These are phyloP conservation scores for Kitagawia praeruptora DNA, from an alignment of 129 eudicot genomes.

Conservation along the genomic window DNA sequence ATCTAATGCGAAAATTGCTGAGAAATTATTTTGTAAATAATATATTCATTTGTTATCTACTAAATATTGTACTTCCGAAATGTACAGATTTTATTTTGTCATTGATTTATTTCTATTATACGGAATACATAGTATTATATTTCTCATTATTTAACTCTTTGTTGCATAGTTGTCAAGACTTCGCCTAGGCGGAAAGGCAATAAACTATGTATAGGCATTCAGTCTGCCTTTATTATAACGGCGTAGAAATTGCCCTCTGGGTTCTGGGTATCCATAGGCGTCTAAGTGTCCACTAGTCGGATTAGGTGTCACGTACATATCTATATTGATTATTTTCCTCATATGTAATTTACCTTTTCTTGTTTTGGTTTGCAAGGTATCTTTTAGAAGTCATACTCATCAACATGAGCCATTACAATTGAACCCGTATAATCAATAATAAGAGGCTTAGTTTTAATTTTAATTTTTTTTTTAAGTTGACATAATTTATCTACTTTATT, in stretches of 20 bases:
- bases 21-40: background rate
- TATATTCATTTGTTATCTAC: background rate
- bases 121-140: background rate
- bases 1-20: background rate
- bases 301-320: background rate
- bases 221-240: background rate
- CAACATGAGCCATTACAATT: too few species aligned
- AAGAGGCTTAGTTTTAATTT: too few species aligned
- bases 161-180: background rate
- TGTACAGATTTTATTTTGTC: background rate
- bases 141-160: background rate
- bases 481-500: too few species aligned
- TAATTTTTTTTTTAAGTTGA: too few species aligned
- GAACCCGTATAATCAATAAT: too few species aligned
- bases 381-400: too few species aligned
- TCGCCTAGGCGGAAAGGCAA: background rate
- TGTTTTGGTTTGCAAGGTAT: background rate
- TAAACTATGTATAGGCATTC: background rate
- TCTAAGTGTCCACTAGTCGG: background rate
- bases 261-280: background rate
- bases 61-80: background rate
- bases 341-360: background rate
- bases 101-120: too few species aligned
- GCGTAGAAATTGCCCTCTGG: background rate
- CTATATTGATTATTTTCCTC: background rate